Conservation (phyloP, 2,329 filamentous ascomycete species). For the Sporothrix inflata region DNA sequence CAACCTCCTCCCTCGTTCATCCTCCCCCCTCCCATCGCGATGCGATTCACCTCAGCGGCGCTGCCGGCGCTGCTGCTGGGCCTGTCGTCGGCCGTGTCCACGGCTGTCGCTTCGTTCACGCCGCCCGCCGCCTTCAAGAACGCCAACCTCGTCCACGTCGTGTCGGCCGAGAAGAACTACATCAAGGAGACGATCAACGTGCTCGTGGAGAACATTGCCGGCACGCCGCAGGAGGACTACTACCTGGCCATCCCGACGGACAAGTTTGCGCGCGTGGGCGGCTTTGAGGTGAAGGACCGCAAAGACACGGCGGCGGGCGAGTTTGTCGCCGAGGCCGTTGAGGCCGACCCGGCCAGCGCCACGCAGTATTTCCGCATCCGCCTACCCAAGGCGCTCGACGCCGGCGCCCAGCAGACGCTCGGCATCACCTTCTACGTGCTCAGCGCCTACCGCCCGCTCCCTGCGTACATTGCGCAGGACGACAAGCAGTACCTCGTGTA, state of each 20-base stretch:
- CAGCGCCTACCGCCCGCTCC: constrained; percentile 77
- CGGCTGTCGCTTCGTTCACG: constrained; percentile 66
- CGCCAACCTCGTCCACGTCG: constrained; percentile 82
- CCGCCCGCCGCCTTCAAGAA: constrained; percentile 94
- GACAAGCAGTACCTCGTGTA: constrained; percentile 87
- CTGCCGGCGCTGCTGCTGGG: constrained; percentile 63
- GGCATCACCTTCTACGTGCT: constrained; percentile 84
- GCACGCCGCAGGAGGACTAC: constrained; percentile 82
- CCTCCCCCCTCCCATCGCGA: constrained; percentile 39
- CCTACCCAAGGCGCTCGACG: constrained; percentile 73
- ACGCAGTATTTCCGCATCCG: constrained; percentile 83
- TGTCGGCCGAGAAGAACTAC: constrained; percentile 93
- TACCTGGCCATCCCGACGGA: constrained; percentile 82
- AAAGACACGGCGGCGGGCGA: constrained; percentile 70
- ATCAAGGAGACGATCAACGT: constrained; percentile 90
- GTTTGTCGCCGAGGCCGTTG: constrained; percentile 71
- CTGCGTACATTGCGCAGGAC: constrained; percentile 78
- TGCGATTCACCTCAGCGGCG: constrained; percentile 53
- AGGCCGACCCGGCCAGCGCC: constrained; percentile 66
- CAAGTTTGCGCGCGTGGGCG: constrained; percentile 76
- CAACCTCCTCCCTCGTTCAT: constrained; percentile 31
- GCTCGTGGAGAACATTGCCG: constrained; percentile 85
- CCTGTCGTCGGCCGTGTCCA: constrained; percentile 50
- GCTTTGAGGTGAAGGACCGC: constrained; percentile 89
- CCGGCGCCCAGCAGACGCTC: constrained; percentile 80